Conservation (phyloP, 257 asterid species). For the Nicotiana paniculata region DNA sequence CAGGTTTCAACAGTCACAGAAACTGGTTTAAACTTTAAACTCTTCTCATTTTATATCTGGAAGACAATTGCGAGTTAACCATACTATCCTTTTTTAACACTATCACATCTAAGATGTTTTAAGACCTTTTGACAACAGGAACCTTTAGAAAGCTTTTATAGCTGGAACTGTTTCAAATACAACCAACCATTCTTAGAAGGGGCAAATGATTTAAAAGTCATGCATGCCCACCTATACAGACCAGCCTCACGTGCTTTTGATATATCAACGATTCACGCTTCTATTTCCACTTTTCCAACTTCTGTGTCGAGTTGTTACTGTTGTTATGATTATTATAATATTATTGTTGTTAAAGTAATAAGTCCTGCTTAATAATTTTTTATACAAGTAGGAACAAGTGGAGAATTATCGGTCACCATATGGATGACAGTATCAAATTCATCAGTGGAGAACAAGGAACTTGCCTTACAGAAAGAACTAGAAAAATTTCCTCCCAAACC, state of each 20-base stretch:
- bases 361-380: neutral
- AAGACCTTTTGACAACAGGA: neutral
- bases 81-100: neutral
- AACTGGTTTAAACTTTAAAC: neutral
- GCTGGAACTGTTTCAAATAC: neutral
- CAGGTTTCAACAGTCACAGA: neutral
- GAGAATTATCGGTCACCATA: neutral
- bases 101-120: neutral
- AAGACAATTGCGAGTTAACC: neutral
- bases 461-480: slow-evolving; percentile 11
- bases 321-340: neutral
- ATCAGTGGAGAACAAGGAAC: neutral
- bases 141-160: neutral
- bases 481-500: slow-evolving; percentile 20
- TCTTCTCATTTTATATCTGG: neutral
- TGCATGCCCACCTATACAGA: neutral
- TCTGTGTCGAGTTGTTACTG: neutral
- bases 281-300: neutral
- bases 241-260: neutral
- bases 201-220: neutral
- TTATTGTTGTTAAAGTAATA: neutral
- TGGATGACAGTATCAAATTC: neutral
- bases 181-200: neutral
- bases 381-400: neutral
- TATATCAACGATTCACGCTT: neutral